These are phyloP conservation scores for Dentipellis sp. DNA, from an alignment of 768 basidiomycete genomes.

Conservation along the genomic window DNA sequence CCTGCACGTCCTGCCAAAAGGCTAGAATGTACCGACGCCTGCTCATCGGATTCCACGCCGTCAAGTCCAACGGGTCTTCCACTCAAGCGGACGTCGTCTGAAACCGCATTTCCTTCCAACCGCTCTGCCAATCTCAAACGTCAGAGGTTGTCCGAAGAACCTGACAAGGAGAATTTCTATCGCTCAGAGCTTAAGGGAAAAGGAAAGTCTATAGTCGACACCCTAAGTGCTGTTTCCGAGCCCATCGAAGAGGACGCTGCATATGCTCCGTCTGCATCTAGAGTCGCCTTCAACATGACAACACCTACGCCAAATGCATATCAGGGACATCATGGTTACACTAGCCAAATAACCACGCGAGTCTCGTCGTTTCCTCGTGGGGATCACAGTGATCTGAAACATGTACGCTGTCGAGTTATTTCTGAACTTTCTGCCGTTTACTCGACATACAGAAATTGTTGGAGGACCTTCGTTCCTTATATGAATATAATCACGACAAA, in stretches of 20 bases:
- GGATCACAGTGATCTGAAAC: neutral
- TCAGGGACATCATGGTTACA: neutral
- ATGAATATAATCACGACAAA: neutral
- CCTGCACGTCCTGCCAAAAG: neutral
- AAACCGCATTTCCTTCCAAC: neutral
- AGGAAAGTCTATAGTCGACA: neutral
- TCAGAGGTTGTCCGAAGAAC: neutral
- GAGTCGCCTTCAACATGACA: neutral
- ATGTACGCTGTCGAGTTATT: neutral
- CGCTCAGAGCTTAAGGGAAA: neutral
- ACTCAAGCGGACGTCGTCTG: neutral
- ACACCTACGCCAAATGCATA: neutral
- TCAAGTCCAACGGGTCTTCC: neutral
- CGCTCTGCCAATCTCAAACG: neutral
- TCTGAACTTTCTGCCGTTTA: neutral
- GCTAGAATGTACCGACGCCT: slow-evolving; percentile 10
- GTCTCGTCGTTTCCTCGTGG: neutral
- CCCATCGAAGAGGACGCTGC: neutral
- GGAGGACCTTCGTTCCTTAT: neutral
- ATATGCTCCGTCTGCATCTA: neutral
- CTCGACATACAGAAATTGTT: neutral
- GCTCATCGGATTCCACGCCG: slow-evolving; percentile 2
- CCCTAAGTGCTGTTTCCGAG: neutral
- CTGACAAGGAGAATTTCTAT: neutral
- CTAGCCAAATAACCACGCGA: neutral